A percentile compares a stretch with the other conserved stretches of the same genome.
These are phyloP conservation scores for Hymenoscyphus occultus DNA, from an alignment of 2,329 filamentous ascomycete species.

Conservation along the genomic window DNA sequence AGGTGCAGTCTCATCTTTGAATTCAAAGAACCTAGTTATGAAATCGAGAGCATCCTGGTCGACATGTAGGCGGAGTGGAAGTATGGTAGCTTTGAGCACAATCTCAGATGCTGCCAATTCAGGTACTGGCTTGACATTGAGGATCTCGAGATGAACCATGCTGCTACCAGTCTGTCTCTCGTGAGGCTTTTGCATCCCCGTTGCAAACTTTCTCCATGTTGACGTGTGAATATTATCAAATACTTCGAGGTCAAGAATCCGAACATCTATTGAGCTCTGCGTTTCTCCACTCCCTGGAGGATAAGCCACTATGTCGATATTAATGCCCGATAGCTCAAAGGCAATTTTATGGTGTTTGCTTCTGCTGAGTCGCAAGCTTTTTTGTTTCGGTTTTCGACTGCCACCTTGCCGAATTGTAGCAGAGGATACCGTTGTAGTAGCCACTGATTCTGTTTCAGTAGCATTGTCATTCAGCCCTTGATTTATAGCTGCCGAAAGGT, in stretches of 20 bases:
- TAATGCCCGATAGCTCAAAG: conserved; percentile 84
- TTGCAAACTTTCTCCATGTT: conserved; percentile 97
- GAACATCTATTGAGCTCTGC: conserved; percentile 81
- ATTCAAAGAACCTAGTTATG: conserved; percentile 95
- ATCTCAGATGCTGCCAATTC: conserved; percentile 87
- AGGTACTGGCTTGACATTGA: conserved; percentile 82
- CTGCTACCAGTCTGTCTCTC: conserved; percentile 79
- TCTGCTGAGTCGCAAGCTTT: conserved; percentile 70
- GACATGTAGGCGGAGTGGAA: conserved; percentile 87
- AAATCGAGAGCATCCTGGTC: conserved; percentile 98
- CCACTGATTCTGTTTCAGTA: conserved; percentile 87
- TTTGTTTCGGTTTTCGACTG: conserved; percentile 40
- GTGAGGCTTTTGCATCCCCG: conserved; percentile 85
- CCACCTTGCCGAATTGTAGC: conserved; percentile 51
- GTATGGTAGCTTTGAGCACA: conserved; percentile 72
- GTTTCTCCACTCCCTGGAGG: conserved; percentile 75
- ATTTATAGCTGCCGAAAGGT: conserved; percentile 82
- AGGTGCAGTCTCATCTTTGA: conserved; percentile 73
- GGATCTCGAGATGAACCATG: conserved; percentile 86
- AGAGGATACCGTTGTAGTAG: conserved; percentile 67
- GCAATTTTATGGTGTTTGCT: conserved; percentile 94
- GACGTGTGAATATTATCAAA: conserved; percentile 94
- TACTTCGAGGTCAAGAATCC: conserved; percentile 79
- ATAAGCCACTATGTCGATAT: conserved; percentile 78
- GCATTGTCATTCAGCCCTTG: conserved; percentile 79